Base-by-base conservation (phyloP, 2,329 filamentous ascomycete species). In the Ceratocystis lukuohia region DNA sequence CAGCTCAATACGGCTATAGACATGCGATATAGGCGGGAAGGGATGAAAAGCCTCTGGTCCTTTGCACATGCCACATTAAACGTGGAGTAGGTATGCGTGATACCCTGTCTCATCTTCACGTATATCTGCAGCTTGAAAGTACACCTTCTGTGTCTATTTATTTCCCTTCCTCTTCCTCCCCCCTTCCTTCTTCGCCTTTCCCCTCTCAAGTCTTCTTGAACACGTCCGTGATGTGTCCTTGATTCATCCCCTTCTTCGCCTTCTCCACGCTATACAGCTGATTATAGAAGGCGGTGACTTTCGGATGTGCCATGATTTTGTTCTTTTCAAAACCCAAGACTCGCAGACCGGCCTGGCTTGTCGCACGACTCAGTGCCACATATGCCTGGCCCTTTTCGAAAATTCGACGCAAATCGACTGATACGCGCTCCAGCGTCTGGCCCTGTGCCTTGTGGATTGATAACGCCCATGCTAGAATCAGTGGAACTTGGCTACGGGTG, bases 381-480 rank as follows among this genome's bases (percentile, higher is more conserved):
- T 99, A 99, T 5, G 94, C 94, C 75, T 99, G 94, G 0, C 94
- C 94, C 75, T 96, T 96, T 74, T 99, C 94, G 71, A 99, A 99
- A 0, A 96, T 89, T 69, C 85, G 88, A 37, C 91, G 89, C 0
- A 99, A 80, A 73, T 99, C 91, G 30, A 99, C 94, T 73, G 96
- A 96, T 68, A 99, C 94, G 63, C 93, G 83, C 72, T 96, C 91
- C 30, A 96, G 78, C 0, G 93, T 97, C 75, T 97, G 93, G 1
- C 93, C 93, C 74, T 97, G 93, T 0, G 94, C 94, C 76, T 99
- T 99, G 79, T 99, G 94, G 68, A 99, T 99, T 0, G 91, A 96
- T 22, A 99, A 78, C 1, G 94, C 94, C 94, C 94, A 99, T 0
- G 94, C 94, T 37, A 99, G 80, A 69, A 99, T 97, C 63, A 99